These are phyloP conservation scores for Piloderma croceum DNA, from an alignment of 768 basidiomycete species.

Conservation along the genomic window DNA sequence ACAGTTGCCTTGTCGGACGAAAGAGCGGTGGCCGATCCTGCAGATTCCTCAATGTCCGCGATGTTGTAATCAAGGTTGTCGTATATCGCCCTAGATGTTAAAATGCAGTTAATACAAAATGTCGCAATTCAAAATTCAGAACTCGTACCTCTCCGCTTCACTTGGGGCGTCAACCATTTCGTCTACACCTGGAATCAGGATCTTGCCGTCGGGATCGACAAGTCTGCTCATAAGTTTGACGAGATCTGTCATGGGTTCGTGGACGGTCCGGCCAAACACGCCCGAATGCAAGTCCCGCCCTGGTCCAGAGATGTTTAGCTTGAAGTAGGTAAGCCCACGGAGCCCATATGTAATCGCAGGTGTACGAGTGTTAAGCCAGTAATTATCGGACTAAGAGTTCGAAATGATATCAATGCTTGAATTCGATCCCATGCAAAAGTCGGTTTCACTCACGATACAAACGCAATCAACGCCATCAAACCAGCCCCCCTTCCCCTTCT, in stretches of 20 bases:
- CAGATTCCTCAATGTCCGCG: constrained; percentile 52
- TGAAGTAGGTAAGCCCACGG: constrained; percentile 64
- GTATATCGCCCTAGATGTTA: constrained; percentile 40
- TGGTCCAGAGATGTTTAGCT: constrained; percentile 56
- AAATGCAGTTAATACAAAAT: too few species aligned
- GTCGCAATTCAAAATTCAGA: not conserved
- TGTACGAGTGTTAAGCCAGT: constrained; percentile 58
- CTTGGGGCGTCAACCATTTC: constrained; percentile 59
- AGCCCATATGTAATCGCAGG: constrained; percentile 61
- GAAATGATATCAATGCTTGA: too few species aligned
- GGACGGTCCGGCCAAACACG: constrained; percentile 53
- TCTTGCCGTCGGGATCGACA: constrained; percentile 54
- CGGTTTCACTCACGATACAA: constrained; percentile 49
- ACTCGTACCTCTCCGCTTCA: constrained; percentile 46
- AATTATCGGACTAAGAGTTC: constrained; percentile 51
- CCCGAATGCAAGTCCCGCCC: constrained; percentile 67
- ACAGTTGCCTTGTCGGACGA: constrained; percentile 43
- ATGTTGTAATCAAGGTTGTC: constrained; percentile 51
- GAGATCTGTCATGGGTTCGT: constrained; percentile 80
- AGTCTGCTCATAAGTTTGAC: constrained; percentile 63
- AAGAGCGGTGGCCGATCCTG: constrained; percentile 46
- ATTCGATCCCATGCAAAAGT: too few species aligned
- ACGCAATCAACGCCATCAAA: constrained; percentile 65
- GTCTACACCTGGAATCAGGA: constrained; percentile 68
- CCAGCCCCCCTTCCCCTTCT: constrained; percentile 45